Evolutionary conservation across 2,329 filamentous ascomycete species (phyloP).

Genomic region (Celoporthe dispersa): DNA sequence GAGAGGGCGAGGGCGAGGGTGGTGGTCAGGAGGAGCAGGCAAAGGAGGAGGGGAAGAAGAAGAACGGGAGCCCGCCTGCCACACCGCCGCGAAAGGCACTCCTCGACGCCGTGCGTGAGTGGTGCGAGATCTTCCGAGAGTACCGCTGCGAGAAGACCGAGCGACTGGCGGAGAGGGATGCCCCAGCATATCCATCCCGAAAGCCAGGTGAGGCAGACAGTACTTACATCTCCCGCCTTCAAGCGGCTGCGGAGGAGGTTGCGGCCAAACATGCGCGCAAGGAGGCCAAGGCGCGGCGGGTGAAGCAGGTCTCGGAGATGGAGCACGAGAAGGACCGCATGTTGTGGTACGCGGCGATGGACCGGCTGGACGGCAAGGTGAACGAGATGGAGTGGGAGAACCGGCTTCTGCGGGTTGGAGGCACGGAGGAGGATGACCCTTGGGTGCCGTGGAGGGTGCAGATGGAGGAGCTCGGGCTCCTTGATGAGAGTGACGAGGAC

Average conservation of each 20-base stretch:
- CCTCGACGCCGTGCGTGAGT: not conserved
- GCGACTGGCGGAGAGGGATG: not conserved
- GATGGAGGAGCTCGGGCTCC: not conserved
- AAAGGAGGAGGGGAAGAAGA: not conserved
- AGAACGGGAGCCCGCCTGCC: not conserved
- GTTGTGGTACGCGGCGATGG: not conserved
- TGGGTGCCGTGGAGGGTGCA: not conserved
- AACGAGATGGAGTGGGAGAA: not conserved
- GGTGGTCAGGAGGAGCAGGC: not conserved
- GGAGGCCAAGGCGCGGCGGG: not conserved
- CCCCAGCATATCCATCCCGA: not conserved
- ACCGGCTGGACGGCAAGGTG: not conserved
- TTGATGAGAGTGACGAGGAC: not conserved
- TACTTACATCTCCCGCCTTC: not conserved
- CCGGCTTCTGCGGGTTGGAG: not conserved
- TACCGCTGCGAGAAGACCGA: not conserved
- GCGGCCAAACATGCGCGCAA: not conserved
- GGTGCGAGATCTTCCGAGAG: not conserved
- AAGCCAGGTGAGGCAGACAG: not conserved
- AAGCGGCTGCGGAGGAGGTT: not conserved
- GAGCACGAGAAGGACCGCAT: not conserved
- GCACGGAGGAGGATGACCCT: not conserved
- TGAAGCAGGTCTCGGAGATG: not conserved
- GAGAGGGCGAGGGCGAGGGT: not conserved
- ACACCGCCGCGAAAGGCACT: not conserved